Base-by-base conservation (phyloP, 148 eudicot genomes). In the Pharnaceum exiguum region DNA sequence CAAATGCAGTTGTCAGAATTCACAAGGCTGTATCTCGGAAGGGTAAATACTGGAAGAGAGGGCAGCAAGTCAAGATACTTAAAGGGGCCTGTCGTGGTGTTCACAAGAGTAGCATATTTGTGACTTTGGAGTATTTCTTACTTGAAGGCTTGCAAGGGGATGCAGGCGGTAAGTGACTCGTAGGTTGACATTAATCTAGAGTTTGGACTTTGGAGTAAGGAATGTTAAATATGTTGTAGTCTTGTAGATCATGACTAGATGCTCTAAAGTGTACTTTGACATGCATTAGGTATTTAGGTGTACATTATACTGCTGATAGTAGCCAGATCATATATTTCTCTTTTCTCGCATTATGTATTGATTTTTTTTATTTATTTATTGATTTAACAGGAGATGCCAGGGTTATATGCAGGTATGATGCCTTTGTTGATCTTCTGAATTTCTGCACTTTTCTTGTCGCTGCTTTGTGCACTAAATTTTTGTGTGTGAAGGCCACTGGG, bases 361-460 rank as follows among this genome's bases (percentile, higher is more conserved):
- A n/a, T n/a, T n/a, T n/a, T n/a, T n/a, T n/a, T n/a, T n/a, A n/a
- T n/a, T n/a, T n/a, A n/a, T n/a, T n/a, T n/a, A n/a, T n/a, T n/a
- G n/a, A n/a, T n/a, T n/a, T n/a, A n/a, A 46, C 49, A 88, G 96
- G 89, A 33, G 89, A 85, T 39, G 88, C 84, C 11, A 72, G 96
- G 10, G 28, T 88, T 26, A 72, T 85, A 54, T 85, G 89, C 89
- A 76, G 96, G 96, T 88, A 71, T 47, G 46, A 5, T 5, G 25
- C 7, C 49, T 42, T 27, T 18, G 1, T 37, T 37, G 33, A 3
- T 12, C 53, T 8, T 51, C 8, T 36, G 29, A 44, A 8, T 10
- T 27, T 58, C 8, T 36, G n/a, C 12, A 2, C 1, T 57, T 38
- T 32, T 8, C 10, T 1, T 39, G n/a, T 30, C 17, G 21, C 23